A percentile compares a stretch with the other conserved stretches of the same genome.
These are phyloP conservation scores for Elymus sibiricus DNA, from an alignment of 176 grass and related monocot genomes.

Conservation along the genomic window DNA sequence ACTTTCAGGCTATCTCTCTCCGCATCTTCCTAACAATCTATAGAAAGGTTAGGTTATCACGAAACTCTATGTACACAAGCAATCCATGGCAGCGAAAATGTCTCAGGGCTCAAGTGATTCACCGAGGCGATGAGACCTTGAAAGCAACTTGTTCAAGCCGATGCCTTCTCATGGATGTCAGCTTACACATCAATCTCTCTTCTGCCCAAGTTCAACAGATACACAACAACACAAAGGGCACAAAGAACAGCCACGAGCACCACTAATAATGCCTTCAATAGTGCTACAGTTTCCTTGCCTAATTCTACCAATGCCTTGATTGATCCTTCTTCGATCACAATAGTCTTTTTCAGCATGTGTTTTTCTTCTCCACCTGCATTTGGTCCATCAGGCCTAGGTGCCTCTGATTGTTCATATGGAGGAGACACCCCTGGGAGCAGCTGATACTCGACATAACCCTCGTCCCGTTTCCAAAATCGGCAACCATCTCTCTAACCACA, in stretches of 20 bases:
- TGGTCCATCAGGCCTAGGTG: background rate
- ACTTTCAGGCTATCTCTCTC: background rate
- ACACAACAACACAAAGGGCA: background rate
- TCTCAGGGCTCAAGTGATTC: too few relatives aligned
- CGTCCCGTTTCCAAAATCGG: background rate
- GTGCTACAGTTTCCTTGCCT: background rate
- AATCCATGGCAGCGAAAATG: too few relatives aligned
- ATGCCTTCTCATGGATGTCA: background rate
- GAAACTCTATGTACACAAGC: background rate
- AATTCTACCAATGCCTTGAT: background rate
- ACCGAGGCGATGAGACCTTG: too few relatives aligned
- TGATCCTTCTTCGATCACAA: background rate
- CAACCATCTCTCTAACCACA: background rate
- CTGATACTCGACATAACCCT: background rate
- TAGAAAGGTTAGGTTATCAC: background rate
- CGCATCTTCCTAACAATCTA: background rate
- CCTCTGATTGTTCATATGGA: background rate
- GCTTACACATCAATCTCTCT: background rate
- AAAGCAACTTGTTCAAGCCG: background rate
- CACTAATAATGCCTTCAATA: background rate
- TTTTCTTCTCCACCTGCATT: background rate
- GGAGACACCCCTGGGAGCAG: background rate
- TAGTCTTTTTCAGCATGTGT: background rate
- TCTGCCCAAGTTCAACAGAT: background rate
- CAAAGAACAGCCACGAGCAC: background rate